Evolutionary conservation across 2,329 filamentous ascomycete species (phyloP), one percentile per base, ranked within the genome.

Genomic region (Cercospora citrullina): DNA sequence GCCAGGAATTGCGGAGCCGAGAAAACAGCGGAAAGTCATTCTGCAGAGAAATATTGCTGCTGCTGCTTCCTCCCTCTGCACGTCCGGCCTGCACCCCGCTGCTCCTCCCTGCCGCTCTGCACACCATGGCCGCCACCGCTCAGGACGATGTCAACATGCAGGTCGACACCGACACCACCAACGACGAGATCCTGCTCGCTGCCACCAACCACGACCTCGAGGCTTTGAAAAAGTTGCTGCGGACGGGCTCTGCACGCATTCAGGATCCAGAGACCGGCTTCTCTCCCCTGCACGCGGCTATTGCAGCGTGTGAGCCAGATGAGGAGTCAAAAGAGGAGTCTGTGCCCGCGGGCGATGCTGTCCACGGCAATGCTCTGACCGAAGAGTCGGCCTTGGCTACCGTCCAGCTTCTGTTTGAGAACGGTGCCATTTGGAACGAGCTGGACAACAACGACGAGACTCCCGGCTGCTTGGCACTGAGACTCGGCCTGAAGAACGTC

Each of bases 381-480:
- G 76, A 91, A 33, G 86, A 89, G 58, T 86, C 87, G 45, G 91
- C 89, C 2, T 85, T 86, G 65, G 87, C 89, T 63, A 90, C 90
- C 0, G 83, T 97, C 4, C 86, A 87, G 72, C 87, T 95, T 76
- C 85, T 98, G 7, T 88, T 98, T 68, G 86, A 94, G 75, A 90
- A 91, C 73, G 95, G 95, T 33, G 95, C 93, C 10, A 97, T 98
- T 73, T 99, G 95, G 95, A 99, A 99, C 81, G 94, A 97, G 78
- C 84, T 98, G 65, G 93, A 98, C 79, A 81, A 84, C 72, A 90
- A 92, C 73, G 87, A 93, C 74, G 94, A 98, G 84, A 98, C 95
- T 3, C 93, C 95, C 0, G 95, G 93, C 7, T 98, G 94, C 78
- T 83, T 97, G 53, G 95, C 95, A 8, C 84, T 85, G 30, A 78